phyloP scores from a whole-genome alignment of 169 alveolate species.

The Toxoplasma gondii region DNA sequence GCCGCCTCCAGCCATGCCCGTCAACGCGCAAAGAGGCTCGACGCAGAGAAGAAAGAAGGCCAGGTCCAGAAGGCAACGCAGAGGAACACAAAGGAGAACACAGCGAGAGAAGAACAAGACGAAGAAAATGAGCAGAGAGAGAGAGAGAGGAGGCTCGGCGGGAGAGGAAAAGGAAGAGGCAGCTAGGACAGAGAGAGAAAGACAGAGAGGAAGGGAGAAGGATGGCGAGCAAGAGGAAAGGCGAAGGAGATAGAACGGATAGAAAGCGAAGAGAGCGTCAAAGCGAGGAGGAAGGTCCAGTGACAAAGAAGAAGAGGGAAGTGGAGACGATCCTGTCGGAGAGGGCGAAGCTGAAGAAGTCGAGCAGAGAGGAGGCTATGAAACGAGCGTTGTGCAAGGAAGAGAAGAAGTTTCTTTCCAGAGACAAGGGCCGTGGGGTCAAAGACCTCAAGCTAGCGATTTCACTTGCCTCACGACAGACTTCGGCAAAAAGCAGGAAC shows the following conservation, averaged over 20 bases:
- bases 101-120: neutral
- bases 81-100: neutral
- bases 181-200: too few species aligned
- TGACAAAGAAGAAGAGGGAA: neutral
- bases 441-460: neutral
- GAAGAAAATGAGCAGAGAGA: neutral
- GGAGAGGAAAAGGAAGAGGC: neutral
- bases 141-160: neutral
- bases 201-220: neutral
- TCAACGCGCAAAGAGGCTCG: too few species aligned
- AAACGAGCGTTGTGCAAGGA: neutral
- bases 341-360: too few species aligned
- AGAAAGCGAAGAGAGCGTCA: neutral
- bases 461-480: neutral
- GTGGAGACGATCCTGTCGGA: too few species aligned
- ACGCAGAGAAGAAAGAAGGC: neutral
- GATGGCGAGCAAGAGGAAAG: too few species aligned
- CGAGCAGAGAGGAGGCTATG: neutral
- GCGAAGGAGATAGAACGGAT: too few species aligned
- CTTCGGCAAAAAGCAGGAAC: neutral
- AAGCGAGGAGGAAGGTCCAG: neutral
- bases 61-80: neutral
- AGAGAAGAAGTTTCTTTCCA: neutral
- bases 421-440: neutral
- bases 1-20: neutral